Evolutionary conservation across 2,329 filamentous ascomycete genomes (phyloP).

Genomic region (Sordariomycetes sp.): DNA sequence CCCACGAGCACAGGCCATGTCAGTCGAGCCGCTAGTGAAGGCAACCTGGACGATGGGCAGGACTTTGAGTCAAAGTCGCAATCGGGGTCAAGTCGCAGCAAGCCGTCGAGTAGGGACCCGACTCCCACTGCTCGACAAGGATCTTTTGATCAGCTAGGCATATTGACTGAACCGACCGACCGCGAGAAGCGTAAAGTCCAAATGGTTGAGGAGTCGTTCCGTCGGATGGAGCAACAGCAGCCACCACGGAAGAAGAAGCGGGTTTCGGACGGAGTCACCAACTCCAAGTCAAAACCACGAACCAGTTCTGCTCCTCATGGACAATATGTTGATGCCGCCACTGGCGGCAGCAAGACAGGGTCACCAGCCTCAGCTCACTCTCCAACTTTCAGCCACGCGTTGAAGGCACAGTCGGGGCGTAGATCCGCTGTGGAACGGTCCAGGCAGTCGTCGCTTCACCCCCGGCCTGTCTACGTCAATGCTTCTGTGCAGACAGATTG

Average conservation of each 20-base stretch:
- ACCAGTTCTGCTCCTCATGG: slow-evolving; percentile 25
- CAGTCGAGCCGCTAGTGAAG: slow-evolving; percentile 56
- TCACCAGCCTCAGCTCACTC: slow-evolving; percentile 37
- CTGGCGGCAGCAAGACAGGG: slow-evolving; percentile 42
- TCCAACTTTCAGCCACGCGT: slow-evolving; percentile 20
- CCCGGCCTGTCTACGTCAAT: slow-evolving; percentile 37
- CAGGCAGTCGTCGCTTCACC: slow-evolving; percentile 26
- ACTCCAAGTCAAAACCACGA: slow-evolving; percentile 28
- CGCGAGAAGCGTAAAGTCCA: slow-evolving; percentile 59
- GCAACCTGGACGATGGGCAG: slow-evolving; percentile 41
- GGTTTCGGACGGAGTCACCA: slow-evolving; percentile 40
- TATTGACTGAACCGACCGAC: slow-evolving; percentile 55
- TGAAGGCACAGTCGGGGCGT: slow-evolving; percentile 15
- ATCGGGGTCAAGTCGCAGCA: slow-evolving; percentile 48
- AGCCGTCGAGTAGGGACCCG: slow-evolving; percentile 56
- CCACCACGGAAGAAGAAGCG: slow-evolving; percentile 54
- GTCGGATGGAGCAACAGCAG: slow-evolving; percentile 51
- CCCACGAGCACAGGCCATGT: slow-evolving; percentile 54
- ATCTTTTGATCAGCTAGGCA: slow-evolving; percentile 48
- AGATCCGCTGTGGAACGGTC: slow-evolving; percentile 18
- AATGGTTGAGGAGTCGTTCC: slow-evolving; percentile 55
- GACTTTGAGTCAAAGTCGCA: slow-evolving; percentile 40
- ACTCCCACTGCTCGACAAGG: slow-evolving; percentile 54
- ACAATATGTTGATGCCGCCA: slow-evolving; percentile 43
- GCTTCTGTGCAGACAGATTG: slow-evolving; percentile 45